Evolutionary conservation across 139 green algal genomes (phyloP).

Genomic region (Chloropicon primus): DNA sequence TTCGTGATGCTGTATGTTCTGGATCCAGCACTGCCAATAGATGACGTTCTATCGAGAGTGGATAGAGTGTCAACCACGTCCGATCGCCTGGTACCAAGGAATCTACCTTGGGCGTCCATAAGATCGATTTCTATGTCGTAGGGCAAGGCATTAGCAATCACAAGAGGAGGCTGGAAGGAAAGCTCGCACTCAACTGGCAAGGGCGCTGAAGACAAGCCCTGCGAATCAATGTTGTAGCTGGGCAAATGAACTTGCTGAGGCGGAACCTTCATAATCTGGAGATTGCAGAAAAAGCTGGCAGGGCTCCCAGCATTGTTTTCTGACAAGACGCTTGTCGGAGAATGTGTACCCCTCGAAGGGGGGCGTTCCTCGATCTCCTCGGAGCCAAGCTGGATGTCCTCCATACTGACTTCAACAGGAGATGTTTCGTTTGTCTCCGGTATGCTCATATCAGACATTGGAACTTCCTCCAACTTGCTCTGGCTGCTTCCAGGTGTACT

Average conservation of each 20-base stretch:
- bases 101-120: neutral
- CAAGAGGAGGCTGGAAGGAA: constrained; percentile 26
- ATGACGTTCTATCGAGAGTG: neutral
- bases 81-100: neutral
- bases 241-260: neutral
- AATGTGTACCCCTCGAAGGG: neutral
- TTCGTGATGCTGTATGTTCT: neutral
- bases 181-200: constrained; percentile 17
- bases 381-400: neutral
- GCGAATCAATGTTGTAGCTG: neutral
- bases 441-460: neutral
- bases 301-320: neutral
- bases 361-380: neutral
- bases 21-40: neutral
- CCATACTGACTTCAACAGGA: neutral
- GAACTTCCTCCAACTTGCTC: neutral
- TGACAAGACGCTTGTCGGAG: neutral
- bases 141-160: constrained; percentile 31
- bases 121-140: constrained; percentile 19
- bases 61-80: neutral
- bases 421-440: neutral
- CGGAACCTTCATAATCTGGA: neutral
- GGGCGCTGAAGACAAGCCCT: neutral
- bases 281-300: neutral
- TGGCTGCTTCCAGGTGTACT: neutral